Evolutionary conservation across 2,329 filamentous ascomycete species (phyloP).

Genomic region (Cryphonectria parasitica): DNA sequence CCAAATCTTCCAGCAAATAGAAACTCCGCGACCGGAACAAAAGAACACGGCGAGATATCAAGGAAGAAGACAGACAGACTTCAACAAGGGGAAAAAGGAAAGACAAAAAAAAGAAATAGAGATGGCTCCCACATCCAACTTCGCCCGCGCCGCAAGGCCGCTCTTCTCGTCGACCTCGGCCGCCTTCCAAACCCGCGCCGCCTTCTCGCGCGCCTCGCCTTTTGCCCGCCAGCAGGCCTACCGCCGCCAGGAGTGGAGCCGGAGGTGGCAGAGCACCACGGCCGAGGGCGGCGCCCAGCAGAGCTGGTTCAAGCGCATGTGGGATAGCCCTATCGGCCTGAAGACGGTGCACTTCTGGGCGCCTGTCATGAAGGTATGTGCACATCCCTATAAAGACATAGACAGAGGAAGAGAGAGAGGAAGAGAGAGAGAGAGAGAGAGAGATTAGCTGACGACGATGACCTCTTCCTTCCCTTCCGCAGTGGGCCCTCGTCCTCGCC

Average conservation of each 20-base stretch:
- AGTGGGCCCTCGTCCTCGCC: constrained; percentile 93
- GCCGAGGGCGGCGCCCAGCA: constrained; percentile 36
- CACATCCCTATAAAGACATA: not conserved
- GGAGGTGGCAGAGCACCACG: constrained; percentile 74
- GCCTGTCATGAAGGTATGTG: constrained; percentile 78
- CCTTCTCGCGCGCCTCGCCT: constrained; percentile 50
- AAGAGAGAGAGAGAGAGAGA: not conserved
- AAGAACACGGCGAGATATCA: not conserved
- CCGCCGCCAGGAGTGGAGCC: constrained; percentile 51
- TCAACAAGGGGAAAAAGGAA: not conserved
- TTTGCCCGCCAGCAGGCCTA: constrained; percentile 43
- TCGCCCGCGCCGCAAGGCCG: constrained; percentile 60
- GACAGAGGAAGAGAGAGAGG: not conserved
- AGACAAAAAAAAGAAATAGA: constrained; percentile 3
- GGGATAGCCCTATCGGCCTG: constrained; percentile 78
- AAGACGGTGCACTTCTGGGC: constrained; percentile 99
- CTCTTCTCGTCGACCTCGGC: constrained; percentile 59
- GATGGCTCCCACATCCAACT: constrained; percentile 44
- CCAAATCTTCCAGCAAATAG: not conserved
- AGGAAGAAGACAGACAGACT: not conserved
- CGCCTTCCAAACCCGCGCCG: constrained; percentile 57
- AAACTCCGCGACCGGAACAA: not conserved
- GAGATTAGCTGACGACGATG: not conserved
- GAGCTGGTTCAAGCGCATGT: constrained; percentile 76
- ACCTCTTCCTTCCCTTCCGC: constrained; percentile 43